Evolutionary conservation across 805 yeast species (phyloP).

Genomic region (Spathaspora girioi): DNA sequence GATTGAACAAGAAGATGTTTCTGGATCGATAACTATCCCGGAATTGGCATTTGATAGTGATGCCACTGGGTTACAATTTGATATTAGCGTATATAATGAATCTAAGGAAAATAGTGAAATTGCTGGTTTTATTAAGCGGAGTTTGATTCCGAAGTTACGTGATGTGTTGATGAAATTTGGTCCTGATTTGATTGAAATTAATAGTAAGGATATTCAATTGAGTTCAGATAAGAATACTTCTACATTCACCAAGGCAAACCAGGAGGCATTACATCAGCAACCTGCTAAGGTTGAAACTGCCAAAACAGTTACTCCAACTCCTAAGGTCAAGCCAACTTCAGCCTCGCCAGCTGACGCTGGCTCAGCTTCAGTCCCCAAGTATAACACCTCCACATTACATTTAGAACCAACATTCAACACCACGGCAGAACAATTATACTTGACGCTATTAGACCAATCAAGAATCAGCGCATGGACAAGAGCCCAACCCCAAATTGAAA

Average conservation of each 20-base stretch:
- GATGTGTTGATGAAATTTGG: slow-evolving; percentile 63
- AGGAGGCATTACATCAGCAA: slow-evolving; percentile 29
- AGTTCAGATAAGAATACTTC: slow-evolving; percentile 43
- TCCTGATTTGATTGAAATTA: slow-evolving; percentile 63
- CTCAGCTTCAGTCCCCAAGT: slow-evolving; percentile 45
- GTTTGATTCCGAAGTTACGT: slow-evolving; percentile 70
- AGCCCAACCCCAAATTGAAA: slow-evolving; percentile 56
- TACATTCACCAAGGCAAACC: slow-evolving; percentile 46
- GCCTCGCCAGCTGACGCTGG: slow-evolving; percentile 13
- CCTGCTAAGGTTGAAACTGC: slow-evolving; percentile 10
- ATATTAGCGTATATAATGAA: slow-evolving; percentile 61
- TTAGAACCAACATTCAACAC: slow-evolving; percentile 81
- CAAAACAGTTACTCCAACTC: slow-evolving; percentile 5
- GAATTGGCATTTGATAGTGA: slow-evolving; percentile 93
- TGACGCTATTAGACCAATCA: slow-evolving; percentile 70
- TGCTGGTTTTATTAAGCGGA: slow-evolving; percentile 44
- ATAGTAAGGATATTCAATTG: slow-evolving; percentile 87
- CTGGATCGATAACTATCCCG: slow-evolving; percentile 80
- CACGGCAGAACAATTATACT: slow-evolving; percentile 79
- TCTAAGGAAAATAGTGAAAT: slow-evolving; percentile 46
- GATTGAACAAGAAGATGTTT: slow-evolving; percentile 33
- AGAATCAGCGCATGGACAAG: slow-evolving; percentile 92
- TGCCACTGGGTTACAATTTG: slow-evolving; percentile 80
- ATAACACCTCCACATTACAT: slow-evolving; percentile 77
- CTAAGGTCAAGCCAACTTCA: slow-evolving; percentile 8